Base-by-base conservation (phyloP, 1,284 basidiomycete species). In the Cryptococcus sp. region DNA sequence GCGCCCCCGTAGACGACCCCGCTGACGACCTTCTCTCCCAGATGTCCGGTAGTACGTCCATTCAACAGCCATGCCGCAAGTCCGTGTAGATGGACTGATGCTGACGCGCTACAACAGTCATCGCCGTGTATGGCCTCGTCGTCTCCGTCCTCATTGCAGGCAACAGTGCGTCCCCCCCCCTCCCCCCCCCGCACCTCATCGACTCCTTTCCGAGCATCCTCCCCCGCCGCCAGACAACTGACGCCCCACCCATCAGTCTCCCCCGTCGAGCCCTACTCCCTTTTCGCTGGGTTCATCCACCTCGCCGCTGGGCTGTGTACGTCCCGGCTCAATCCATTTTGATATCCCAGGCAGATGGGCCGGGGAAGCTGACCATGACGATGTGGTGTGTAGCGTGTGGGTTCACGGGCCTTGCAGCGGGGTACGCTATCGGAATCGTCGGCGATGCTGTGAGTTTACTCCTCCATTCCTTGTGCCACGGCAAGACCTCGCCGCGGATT, bases 351-450 rank as follows among this genome's bases (percentile, higher is more conserved):
- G 9, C n/a, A 18, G n/a, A 40, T 46, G 15, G 3, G 36, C 42
- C 24, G 33, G n/a, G 20, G 16, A n/a, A 35, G 1, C 9, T 4
- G n/a, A n/a, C n/a, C n/a, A 16, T 8, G 35, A 54, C 57, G 39
- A 59, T 35, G 2, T 43, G 12, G 20, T 13, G 21, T 18, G n/a
- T 50, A 70, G 73, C 91, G 6, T 94, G 91, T 72, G 94, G 94
- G 16, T 79, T 91, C 64, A 93, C 95, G 13, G 95, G 95, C 57
- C 78, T 98, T 46, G 89, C 93, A n/a, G 95, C 95, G 2, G 95
- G 95, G 7, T 95, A 93, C 72, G 93, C 95, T n/a, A 95, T 98
- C 73, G 95, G 95, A 35, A 85, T 88, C 60, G 91, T 98, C 24
- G 95, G 94, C 55, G 95, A 98, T 72, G 86, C 94, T 21, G 93